Conservation (phyloP, 495 filamentous ascomycete genomes). For the Trichoderma orchidacearum region DNA sequence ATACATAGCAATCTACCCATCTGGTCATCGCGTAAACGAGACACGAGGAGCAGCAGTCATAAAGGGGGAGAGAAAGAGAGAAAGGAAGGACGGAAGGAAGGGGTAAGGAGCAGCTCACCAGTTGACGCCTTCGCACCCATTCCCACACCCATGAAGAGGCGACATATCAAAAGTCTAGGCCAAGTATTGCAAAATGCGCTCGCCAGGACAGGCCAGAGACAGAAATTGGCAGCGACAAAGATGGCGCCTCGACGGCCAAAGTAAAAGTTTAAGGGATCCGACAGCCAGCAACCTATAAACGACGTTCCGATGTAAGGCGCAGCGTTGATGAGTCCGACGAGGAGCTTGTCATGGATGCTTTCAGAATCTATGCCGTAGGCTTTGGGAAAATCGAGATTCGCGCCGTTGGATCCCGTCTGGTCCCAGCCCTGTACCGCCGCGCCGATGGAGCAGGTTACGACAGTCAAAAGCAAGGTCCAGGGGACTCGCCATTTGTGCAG, state of each 20-base stretch:
- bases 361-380: constrained; percentile 27
- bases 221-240: constrained; percentile 52
- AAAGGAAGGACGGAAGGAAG: not conserved
- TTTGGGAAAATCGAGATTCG: constrained; percentile 51
- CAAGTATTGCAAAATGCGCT: constrained; percentile 48
- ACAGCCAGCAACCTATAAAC: constrained; percentile 50
- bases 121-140: constrained; percentile 49
- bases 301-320: constrained; percentile 36
- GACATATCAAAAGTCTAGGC: constrained; percentile 45
- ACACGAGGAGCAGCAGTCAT: no score
- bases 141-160: constrained; percentile 56
- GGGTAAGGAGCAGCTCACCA: not conserved
- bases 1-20: no score
- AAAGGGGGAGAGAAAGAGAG: no score
- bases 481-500: constrained; percentile 55
- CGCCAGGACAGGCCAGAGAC: constrained; percentile 47
- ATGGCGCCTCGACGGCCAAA: constrained; percentile 57
- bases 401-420: constrained; percentile 63
- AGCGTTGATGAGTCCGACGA: constrained; percentile 37
- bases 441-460: constrained; percentile 57
- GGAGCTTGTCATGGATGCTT: constrained; percentile 32
- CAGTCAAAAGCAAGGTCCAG: constrained; percentile 42
- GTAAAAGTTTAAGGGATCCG: constrained; percentile 54
- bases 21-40: no score
- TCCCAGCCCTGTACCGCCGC: constrained; percentile 67